Conservation (phyloP, 1,284 basidiomycete species). For the Malassezia arunalokei region DNA sequence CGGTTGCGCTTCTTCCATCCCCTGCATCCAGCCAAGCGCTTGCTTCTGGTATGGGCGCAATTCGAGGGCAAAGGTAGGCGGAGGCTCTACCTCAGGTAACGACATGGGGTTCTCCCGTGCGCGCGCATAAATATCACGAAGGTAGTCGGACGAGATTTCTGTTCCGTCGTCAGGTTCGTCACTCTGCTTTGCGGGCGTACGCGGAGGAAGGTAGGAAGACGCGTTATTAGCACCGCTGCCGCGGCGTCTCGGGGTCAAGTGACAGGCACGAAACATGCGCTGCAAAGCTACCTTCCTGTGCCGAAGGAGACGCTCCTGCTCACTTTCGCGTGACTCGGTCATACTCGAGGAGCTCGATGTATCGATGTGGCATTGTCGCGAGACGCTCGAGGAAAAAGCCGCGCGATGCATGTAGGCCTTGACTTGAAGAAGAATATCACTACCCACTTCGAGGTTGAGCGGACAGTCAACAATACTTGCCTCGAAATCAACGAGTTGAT, state of each 20-base stretch:
- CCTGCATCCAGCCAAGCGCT: conserved; percentile 89
- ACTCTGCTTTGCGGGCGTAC: not conserved
- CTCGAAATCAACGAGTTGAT: conserved; percentile 32
- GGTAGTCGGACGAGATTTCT: conserved; percentile 23
- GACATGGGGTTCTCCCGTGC: conserved; percentile 62
- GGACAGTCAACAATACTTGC: conserved; percentile 40
- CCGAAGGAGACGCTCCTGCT: conserved; percentile 60
- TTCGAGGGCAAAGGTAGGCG: conserved; percentile 63
- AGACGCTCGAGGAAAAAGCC: conserved; percentile 6
- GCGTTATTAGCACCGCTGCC: not conserved
- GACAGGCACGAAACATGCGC: conserved; percentile 36
- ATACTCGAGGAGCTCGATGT: not conserved
- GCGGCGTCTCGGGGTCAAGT: conserved; percentile 24
- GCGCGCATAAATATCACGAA: conserved; percentile 50
- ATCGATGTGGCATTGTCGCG: not conserved
- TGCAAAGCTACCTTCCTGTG: conserved; percentile 57
- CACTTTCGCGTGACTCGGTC: conserved; percentile 60
- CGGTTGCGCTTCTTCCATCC: conserved; percentile 55
- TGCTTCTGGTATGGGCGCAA: conserved; percentile 84
- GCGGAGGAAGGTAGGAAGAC: not conserved
- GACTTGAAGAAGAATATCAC: conserved; percentile 39
- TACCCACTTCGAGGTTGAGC: conserved; percentile 25
- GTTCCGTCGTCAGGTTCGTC: conserved; percentile 33
- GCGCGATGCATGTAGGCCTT: conserved; percentile 25
- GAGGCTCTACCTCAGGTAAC: conserved; percentile 70